phyloP scores from a whole-genome alignment of 2,329 filamentous ascomycete species.

The Epichloe scottii region DNA sequence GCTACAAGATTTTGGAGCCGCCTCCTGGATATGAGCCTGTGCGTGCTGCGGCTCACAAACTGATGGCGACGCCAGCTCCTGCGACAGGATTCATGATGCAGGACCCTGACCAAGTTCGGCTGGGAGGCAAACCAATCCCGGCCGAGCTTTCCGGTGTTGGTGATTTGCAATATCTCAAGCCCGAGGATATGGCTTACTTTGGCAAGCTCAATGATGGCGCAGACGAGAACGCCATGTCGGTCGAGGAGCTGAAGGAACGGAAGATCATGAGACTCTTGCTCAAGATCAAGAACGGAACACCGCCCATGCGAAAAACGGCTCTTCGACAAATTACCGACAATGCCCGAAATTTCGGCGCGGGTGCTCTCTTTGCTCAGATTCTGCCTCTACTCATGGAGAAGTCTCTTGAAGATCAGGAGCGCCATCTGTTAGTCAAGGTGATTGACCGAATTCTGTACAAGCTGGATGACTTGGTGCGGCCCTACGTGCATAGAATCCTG shows the following conservation, averaged over 20 bases:
- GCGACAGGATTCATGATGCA: conserved; percentile 93
- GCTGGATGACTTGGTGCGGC: conserved; percentile 88
- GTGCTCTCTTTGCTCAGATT: conserved; percentile 92
- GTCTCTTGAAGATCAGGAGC: conserved; percentile 92
- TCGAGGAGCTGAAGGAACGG: conserved; percentile 92
- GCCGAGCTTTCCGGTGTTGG: conserved; percentile 94
- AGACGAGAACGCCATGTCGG: conserved; percentile 81
- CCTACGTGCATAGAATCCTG: conserved; percentile 95
- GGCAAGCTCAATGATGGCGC: conserved; percentile 91
- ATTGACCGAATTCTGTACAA: conserved; percentile 98
- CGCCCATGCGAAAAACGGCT: conserved; percentile 96
- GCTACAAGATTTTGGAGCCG: conserved; percentile 83
- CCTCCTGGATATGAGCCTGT: conserved; percentile 86
- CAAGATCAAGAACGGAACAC: conserved; percentile 98
- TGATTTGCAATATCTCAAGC: conserved; percentile 95
- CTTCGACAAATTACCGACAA: conserved; percentile 96
- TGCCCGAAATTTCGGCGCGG: conserved; percentile 87
- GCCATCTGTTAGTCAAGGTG: conserved; percentile 95
- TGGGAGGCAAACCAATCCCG: conserved; percentile 80
- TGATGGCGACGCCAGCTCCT: conserved; percentile 62
- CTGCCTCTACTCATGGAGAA: conserved; percentile 96
- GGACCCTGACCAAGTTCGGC: conserved; percentile 72
- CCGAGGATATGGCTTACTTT: conserved; percentile 98
- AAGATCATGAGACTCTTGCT: conserved; percentile 96
- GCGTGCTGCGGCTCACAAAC: conserved; percentile 61